These are phyloP conservation scores for Xylaria sp. DNA, from an alignment of 2,329 filamentous ascomycete genomes.

Conservation along the genomic window DNA sequence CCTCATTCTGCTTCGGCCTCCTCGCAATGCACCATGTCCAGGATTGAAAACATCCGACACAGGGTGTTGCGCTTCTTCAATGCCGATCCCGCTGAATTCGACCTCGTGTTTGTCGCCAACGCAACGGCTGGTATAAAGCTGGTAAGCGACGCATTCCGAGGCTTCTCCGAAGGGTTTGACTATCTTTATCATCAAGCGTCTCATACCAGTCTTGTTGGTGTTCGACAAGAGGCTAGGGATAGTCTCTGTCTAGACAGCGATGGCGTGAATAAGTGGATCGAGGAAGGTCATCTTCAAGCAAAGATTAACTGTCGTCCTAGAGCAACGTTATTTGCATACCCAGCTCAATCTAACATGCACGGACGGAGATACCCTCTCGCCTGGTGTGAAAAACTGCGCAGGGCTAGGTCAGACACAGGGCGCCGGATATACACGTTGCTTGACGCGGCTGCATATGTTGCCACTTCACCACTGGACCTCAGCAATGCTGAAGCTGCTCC, in stretches of 20 bases:
- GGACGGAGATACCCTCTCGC: constrained; percentile 77
- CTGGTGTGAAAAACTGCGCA: constrained; percentile 69
- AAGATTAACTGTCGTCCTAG: constrained; percentile 40
- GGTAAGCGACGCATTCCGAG: constrained; percentile 77
- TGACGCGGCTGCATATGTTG: constrained; percentile 84
- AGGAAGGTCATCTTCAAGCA: constrained; percentile 50
- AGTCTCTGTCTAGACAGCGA: constrained; percentile 75
- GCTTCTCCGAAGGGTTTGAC: constrained; percentile 75
- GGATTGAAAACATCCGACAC: constrained; percentile 80
- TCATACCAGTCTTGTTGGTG: constrained; percentile 88
- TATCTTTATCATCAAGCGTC: constrained; percentile 86
- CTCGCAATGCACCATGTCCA: constrained; percentile 78
- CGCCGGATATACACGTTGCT: constrained; percentile 72
- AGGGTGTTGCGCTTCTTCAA: constrained; percentile 80
- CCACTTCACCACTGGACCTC: constrained; percentile 81
- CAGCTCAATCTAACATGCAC: constrained; percentile 94
- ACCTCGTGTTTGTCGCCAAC: constrained; percentile 76
- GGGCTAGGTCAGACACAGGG: constrained; percentile 41
- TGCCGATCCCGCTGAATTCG: constrained; percentile 83
- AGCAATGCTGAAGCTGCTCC: constrained; percentile 70
- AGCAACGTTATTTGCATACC: constrained; percentile 77
- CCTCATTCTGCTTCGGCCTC: constrained; percentile 88
- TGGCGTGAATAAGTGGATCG: constrained; percentile 74
- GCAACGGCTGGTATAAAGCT: constrained; percentile 72
- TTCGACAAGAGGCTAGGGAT: constrained; percentile 74